Evolutionary conservation across 2,329 filamentous ascomycete species (phyloP).

Genomic region (Malbranchea cinnamomea): DNA sequence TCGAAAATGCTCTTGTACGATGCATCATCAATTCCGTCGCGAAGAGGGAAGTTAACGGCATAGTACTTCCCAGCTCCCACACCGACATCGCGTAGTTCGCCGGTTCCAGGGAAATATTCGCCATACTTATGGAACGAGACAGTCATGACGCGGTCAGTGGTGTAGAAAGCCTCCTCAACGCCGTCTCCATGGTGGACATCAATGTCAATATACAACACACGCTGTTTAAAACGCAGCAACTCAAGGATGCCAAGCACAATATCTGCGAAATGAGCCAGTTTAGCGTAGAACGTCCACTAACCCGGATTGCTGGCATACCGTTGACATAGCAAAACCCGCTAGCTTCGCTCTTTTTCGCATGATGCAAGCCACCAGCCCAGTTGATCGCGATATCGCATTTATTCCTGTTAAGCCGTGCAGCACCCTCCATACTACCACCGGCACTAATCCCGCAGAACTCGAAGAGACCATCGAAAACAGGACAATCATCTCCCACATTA

Average conservation of each 20-base stretch:
- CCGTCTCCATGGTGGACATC: constrained; percentile 55
- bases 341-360: constrained; percentile 88
- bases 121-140: constrained; percentile 60
- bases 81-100: constrained; percentile 53
- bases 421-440: constrained; percentile 55
- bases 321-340: constrained; percentile 99
- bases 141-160: constrained; percentile 57
- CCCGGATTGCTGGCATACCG: constrained; percentile 26
- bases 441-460: constrained; percentile 58
- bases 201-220: constrained; percentile 52
- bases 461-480: constrained; percentile 55
- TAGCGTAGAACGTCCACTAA: not conserved
- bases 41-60: constrained; percentile 53
- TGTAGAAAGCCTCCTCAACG: constrained; percentile 58
- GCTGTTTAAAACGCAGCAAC: constrained; percentile 47
- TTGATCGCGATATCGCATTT: constrained; percentile 58
- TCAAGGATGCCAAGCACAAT: constrained; percentile 53
- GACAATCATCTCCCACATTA: constrained; percentile 50
- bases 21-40: constrained; percentile 53
- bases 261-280: constrained; percentile 28
- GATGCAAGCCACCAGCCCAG: constrained; percentile 92
- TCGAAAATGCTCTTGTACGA: constrained; percentile 56
- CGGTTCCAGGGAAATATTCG: constrained; percentile 57
- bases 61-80: constrained; percentile 54
- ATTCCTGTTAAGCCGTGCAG: constrained; percentile 50